These are phyloP conservation scores for Fragaria ananassa DNA, from an alignment of 306 rosid species.

Conservation along the genomic window DNA sequence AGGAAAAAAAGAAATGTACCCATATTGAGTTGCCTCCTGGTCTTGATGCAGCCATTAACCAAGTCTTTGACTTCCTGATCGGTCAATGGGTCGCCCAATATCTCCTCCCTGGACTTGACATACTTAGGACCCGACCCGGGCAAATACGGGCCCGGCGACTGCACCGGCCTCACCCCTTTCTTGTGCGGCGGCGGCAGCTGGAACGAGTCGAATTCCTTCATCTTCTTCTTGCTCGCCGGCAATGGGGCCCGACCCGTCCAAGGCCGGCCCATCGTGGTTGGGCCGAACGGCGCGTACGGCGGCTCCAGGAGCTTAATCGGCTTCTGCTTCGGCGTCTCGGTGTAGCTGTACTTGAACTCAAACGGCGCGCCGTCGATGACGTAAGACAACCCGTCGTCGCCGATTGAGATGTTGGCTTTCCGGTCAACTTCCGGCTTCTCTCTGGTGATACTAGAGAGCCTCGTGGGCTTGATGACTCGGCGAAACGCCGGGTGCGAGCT, in stretches of 20 bases:
- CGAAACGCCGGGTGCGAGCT: conserved; percentile 55
- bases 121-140: conserved; percentile 66
- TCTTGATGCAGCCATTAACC: conserved; percentile 43
- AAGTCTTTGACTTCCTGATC: conserved; percentile 49
- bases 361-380: conserved; percentile 78
- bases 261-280: conserved; percentile 65
- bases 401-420: conserved; percentile 43
- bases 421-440: conserved; percentile 28
- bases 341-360: conserved; percentile 93
- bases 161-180: conserved; percentile 86
- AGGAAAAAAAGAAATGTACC: conserved; percentile 29
- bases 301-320: conserved; percentile 75
- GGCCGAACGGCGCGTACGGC: conserved; percentile 69
- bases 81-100: conserved; percentile 74
- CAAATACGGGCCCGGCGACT: conserved; percentile 76
- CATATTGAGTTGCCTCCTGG: conserved; percentile 61
- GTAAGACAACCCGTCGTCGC: conserved; percentile 58
- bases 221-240: conserved; percentile 73
- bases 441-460: conserved; percentile 12
- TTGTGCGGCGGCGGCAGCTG: conserved; percentile 72
- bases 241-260: conserved; percentile 85
- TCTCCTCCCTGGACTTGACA: conserved; percentile 63
- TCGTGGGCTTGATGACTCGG: conserved; percentile 29
- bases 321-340: conserved; percentile 75
- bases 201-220: conserved; percentile 77